Evolutionary conservation across 164 flowering plant species (phyloP).

Genomic region (Litsea cubeba): DNA sequence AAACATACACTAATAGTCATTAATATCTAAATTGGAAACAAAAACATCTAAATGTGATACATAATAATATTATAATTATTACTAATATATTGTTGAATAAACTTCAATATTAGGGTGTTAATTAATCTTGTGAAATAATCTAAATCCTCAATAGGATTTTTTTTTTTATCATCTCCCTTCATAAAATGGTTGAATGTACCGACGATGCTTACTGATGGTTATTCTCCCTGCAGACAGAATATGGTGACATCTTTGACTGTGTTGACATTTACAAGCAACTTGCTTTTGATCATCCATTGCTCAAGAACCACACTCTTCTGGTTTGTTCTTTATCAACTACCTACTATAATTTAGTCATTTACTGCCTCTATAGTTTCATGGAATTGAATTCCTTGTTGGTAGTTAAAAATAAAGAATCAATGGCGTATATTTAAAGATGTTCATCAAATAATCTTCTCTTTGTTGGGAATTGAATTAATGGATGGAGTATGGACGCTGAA

Average conservation of each 20-base stretch:
- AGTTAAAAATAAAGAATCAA: too few relatives aligned
- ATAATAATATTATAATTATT: too few relatives aligned
- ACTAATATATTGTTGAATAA: too few relatives aligned
- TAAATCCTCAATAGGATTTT: too few relatives aligned
- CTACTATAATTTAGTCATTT: not conserved
- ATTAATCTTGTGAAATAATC: too few relatives aligned
- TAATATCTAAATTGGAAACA: too few relatives aligned
- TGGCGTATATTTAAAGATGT: too few relatives aligned
- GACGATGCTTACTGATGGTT: not conserved
- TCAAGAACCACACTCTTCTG: constrained; percentile 2
- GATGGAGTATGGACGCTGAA: not conserved
- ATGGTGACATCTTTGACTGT: constrained; percentile 4
- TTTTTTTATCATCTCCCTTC: too few relatives aligned
- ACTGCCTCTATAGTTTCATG: not conserved
- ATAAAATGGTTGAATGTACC: too few relatives aligned
- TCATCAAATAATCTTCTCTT: not conserved
- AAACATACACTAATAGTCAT: too few relatives aligned
- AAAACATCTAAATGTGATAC: too few relatives aligned
- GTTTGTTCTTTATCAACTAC: not conserved
- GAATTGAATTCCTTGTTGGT: not conserved
- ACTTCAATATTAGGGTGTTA: too few relatives aligned
- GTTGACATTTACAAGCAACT: constrained; percentile 2
- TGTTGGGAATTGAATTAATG: not conserved
- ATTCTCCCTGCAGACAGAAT: not conserved
- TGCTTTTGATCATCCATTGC: constrained; percentile 3